Percentiles rank a stretch among this genome's conserved stretches.
Conservation (phyloP, 257 asterid genomes). For the Cordia subcordata region DNA sequence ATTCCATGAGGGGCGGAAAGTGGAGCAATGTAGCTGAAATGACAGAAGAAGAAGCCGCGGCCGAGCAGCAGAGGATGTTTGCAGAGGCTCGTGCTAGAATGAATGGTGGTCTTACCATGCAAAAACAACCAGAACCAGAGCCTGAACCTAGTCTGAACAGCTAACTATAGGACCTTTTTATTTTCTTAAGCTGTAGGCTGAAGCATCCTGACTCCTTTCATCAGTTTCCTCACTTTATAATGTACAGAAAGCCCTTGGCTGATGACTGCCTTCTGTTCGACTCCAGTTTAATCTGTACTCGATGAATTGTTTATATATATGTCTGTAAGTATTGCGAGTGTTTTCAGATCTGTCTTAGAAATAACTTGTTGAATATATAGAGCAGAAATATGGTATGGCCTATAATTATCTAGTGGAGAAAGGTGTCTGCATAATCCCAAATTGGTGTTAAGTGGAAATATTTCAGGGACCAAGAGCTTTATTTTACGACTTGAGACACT, state of each 20-base stretch:
- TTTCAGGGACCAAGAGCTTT: too few relatives aligned
- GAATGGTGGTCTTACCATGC: constrained; percentile 53
- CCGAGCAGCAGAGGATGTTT: constrained; percentile 95
- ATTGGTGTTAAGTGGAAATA: too few relatives aligned
- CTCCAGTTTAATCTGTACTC: constrained; percentile 12
- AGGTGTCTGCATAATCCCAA: too few relatives aligned
- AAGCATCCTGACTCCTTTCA: constrained; percentile 5
- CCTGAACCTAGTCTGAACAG: constrained; percentile 36
- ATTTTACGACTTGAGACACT: too few relatives aligned
- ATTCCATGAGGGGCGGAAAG: constrained; percentile 65
- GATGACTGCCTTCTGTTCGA: constrained; percentile 6
- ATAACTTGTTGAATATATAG: too few relatives aligned
- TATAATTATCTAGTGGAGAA: background rate
- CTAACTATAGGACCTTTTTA: constrained; percentile 28
- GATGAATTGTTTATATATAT: constrained; percentile 8
- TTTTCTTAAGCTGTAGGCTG: constrained; percentile 13
- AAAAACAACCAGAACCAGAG: constrained; percentile 52
- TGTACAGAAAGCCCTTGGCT: constrained; percentile 20
- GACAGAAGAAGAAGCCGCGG: constrained; percentile 86
- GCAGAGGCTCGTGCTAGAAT: constrained; percentile 94
- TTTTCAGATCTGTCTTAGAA: background rate
- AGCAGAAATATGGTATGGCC: background rate
- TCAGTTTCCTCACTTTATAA: too few relatives aligned
- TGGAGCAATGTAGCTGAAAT: constrained; percentile 78
- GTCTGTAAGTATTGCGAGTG: constrained; percentile 18